Conservation (phyloP, 1,139 yeast species). For the Pneumocystis wakefieldiae region DNA sequence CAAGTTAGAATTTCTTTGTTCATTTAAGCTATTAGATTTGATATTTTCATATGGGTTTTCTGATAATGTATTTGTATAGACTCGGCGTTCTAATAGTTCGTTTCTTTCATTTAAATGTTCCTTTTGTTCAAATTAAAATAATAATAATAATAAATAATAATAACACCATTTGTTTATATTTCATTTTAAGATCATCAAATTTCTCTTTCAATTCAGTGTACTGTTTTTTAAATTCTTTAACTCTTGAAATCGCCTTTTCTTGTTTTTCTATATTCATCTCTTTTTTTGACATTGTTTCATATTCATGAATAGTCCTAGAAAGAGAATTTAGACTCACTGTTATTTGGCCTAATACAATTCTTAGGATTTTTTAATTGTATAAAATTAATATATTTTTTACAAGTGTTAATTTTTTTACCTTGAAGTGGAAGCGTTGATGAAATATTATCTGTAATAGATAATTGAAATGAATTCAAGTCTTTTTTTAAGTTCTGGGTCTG, state of each 20-base stretch:
- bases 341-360: slow-evolving; percentile 39
- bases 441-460: background rate
- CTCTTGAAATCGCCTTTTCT: slow-evolving; percentile 49
- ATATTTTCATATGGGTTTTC: slow-evolving; percentile 46
- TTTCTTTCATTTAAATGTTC: slow-evolving; percentile 31
- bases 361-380: background rate
- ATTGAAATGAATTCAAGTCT: background rate
- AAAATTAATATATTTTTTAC: background rate
- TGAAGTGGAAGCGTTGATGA: background rate
- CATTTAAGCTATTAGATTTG: slow-evolving; percentile 7
- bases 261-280: slow-evolving; percentile 43
- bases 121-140: slow-evolving; percentile 18
- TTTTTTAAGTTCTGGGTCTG: background rate
- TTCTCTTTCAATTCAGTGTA: slow-evolving; percentile 39
- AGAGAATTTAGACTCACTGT: slow-evolving; percentile 69
- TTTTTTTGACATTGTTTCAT: slow-evolving; percentile 47
- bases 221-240: slow-evolving; percentile 47
- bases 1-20: slow-evolving; percentile 13
- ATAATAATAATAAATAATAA: slow-evolving; percentile 20
- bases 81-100: slow-evolving; percentile 47
- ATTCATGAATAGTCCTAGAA: slow-evolving; percentile 63
- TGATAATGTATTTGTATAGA: slow-evolving; percentile 25
- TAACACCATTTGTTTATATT: slow-evolving; percentile 37
- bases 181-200: slow-evolving; percentile 47
- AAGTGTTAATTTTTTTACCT: background rate